phyloP scores from a whole-genome alignment of 140 eudicot species.

The Erigeron philadelphicus region DNA sequence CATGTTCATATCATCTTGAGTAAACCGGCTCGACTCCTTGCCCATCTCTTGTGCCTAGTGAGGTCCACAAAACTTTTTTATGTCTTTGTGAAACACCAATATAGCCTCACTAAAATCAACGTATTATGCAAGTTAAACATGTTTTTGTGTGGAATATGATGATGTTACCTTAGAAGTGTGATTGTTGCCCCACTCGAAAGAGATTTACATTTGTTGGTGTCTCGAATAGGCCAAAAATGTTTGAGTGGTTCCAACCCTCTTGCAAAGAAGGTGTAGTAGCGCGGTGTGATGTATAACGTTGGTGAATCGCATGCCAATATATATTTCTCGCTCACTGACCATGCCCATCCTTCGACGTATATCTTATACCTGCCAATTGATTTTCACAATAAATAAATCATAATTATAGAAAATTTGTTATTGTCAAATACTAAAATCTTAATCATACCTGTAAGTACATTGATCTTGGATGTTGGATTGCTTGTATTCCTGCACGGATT shows the following conservation, averaged over 20 bases:
- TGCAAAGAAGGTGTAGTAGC: slow-evolving; percentile 40
- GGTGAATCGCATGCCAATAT: slow-evolving; percentile 56
- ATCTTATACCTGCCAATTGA: slow-evolving; percentile 44
- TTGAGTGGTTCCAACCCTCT: slow-evolving; percentile 49
- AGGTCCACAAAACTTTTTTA: background rate
- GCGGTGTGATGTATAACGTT: slow-evolving; percentile 43
- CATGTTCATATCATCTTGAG: background rate
- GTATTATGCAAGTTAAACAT: background rate
- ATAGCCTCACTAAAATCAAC: background rate
- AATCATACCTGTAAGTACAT: slow-evolving; percentile 50
- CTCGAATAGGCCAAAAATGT: slow-evolving; percentile 57
- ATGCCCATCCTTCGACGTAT: slow-evolving; percentile 60
- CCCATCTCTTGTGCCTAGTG: background rate
- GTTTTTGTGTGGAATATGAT: background rate
- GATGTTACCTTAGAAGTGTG: slow-evolving; percentile 42
- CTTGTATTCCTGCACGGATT: slow-evolving; percentile 45
- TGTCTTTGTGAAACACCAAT: background rate
- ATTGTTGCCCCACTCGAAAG: slow-evolving; percentile 59
- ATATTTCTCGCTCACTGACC: slow-evolving; percentile 70
- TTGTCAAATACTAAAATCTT: background rate
- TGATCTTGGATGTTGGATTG: slow-evolving; percentile 51
- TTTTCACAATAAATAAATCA: slow-evolving; percentile 25
- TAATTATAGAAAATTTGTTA: no score
- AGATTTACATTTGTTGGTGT: slow-evolving; percentile 38
- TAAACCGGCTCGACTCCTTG: background rate